Percentiles rank a stretch among this genome's conserved stretches.
Conservation (phyloP, 495 filamentous ascomycete species). For the Sordaria brevicollis region DNA sequence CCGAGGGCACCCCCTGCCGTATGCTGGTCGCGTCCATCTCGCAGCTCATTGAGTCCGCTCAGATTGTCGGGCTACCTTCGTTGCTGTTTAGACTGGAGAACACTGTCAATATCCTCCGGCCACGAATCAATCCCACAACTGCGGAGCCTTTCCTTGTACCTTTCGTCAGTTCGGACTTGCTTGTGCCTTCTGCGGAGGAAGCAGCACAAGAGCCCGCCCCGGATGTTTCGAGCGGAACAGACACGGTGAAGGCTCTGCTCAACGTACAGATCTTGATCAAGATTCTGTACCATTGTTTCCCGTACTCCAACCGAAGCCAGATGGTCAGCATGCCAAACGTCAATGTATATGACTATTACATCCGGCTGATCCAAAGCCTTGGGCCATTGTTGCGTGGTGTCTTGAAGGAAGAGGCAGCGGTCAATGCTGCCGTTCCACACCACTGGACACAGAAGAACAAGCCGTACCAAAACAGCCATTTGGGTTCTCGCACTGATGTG, state of each 20-base stretch:
- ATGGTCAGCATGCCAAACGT: conserved; percentile 50
- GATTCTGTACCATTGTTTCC: conserved; percentile 63
- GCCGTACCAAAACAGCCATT: background rate
- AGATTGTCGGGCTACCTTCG: conserved; percentile 71
- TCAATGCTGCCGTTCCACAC: conserved; percentile 37
- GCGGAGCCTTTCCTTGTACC: conserved; percentile 49
- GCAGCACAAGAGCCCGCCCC: conserved; percentile 4
- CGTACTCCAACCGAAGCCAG: conserved; percentile 41
- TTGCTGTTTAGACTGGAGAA: conserved; percentile 62
- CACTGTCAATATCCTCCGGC: conserved; percentile 54
- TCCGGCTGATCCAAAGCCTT: conserved; percentile 53
- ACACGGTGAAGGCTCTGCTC: conserved; percentile 64
- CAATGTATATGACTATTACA: conserved; percentile 73
- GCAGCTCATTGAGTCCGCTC: conserved; percentile 70
- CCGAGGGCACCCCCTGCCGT: conserved; percentile 50
- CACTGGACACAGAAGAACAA: conserved; percentile 26
- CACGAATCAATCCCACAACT: conserved; percentile 42
- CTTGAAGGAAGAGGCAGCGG: conserved; percentile 69
- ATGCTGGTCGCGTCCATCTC: conserved; percentile 65
- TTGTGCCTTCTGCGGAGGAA: conserved; percentile 1
- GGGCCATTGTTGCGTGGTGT: conserved; percentile 68
- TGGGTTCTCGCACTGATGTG: background rate
- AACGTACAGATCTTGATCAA: conserved; percentile 62
- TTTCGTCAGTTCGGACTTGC: conserved; percentile 31
- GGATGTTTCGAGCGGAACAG: conserved; percentile 52